phyloP scores from a whole-genome alignment of 2,329 filamentous ascomycete genomes.

The Fusarium sp. region DNA sequence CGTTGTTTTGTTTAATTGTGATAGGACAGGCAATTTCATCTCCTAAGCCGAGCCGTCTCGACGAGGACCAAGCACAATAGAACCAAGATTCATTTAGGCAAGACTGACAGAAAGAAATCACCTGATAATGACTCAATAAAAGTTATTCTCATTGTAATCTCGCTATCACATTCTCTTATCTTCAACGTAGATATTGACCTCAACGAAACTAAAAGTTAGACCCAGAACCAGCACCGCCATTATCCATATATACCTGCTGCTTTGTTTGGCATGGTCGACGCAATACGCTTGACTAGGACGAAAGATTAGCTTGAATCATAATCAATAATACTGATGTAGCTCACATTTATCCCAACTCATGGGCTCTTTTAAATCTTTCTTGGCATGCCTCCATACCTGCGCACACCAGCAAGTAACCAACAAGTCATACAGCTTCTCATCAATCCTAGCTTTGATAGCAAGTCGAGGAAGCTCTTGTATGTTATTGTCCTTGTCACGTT shows the following conservation, averaged over 20 bases:
- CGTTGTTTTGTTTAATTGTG: not conserved
- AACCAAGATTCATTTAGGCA: not conserved
- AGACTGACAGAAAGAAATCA: not conserved
- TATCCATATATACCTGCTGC: not conserved
- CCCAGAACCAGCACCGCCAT: not conserved
- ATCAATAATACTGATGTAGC: not conserved
- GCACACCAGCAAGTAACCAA: constrained; percentile 47
- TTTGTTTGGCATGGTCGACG: not conserved
- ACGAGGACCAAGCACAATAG: not conserved
- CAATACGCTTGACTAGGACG: constrained; percentile 18
- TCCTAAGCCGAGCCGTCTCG: not conserved
- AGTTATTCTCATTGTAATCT: not conserved
- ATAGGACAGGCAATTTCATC: not conserved
- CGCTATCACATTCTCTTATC: not conserved
- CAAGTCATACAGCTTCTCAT: constrained; percentile 45
- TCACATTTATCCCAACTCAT: constrained; percentile 43
- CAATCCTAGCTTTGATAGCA: constrained; percentile 31
- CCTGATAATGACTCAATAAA: not conserved
- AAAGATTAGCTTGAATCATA: not conserved
- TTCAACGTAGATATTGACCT: not conserved
- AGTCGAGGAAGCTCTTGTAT: constrained; percentile 36
- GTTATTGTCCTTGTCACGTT: constrained; percentile 30
- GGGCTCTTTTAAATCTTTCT: constrained; percentile 36
- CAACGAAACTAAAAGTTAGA: not conserved
- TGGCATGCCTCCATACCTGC: constrained; percentile 43